Base-by-base conservation (phyloP, 2,329 filamentous ascomycete genomes). In the Alternaria arbusti region DNA sequence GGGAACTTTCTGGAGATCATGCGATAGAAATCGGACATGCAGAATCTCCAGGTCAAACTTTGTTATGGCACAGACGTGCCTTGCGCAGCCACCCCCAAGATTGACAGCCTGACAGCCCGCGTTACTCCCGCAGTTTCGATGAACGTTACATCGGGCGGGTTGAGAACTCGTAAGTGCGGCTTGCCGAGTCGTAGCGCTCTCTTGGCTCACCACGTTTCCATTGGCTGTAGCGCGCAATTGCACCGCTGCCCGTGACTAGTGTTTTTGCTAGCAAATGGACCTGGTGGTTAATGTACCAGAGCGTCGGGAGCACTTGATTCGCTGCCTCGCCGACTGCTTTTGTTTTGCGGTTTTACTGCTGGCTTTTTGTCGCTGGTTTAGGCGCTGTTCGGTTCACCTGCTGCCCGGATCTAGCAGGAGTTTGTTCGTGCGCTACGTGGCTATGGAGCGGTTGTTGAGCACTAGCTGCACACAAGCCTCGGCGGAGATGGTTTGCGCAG, bases 181-280 rank as follows among this genome's bases (percentile, higher is more conserved):
- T 32, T 26, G 61, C 61, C 57, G 57, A 60, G 50, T 43, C 23
- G 36, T 30, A 44, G 57, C 50, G 28, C 26, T 45, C 20, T 30
- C 51, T 56, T 60, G 50, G 51, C 61, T 9, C 4, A 25, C 44
- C 28, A 23, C 15, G n/a, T 6, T 13, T 9, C 43, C 10, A 72
- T 71, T 73, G 68, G 70, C 46, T 54, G 51, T 40, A 22, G 47
- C 25, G n/a, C 40, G 44, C 54, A 61, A 70, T 70, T 72, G 61
- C 61, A 61, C 57, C 50, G 57, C 59, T 59, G 57, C 55, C 51
- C 58, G 55, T 54, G 32, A 66, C 55, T 22, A 67, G 54, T 60
- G 17, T 62, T 58, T 63, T 63, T 49, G 57, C 54, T 56, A 51
- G 49, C 43, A 57, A 43, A 58, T 52, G 54, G 47, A 25, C 23